Conservation (phyloP, 2,329 filamentous ascomycete genomes). For the Ophiostoma tasmaniense region DNA sequence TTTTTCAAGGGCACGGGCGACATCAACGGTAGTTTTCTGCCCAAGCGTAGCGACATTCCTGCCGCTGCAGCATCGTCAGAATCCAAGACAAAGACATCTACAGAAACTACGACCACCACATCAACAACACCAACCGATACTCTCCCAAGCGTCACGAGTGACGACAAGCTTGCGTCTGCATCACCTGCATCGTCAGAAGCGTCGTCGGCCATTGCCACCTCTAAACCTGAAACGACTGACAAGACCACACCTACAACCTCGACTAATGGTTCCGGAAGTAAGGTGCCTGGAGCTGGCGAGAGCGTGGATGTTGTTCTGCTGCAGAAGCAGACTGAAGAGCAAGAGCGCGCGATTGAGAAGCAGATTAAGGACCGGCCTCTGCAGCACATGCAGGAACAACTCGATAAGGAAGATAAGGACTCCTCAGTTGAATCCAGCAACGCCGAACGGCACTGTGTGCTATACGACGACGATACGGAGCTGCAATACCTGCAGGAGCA, state of each 20-base stretch:
- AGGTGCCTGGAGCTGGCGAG: conserved; percentile 53
- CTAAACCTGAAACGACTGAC: background rate
- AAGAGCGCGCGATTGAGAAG: conserved; percentile 78
- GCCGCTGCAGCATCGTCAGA: background rate
- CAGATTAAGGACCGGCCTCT: conserved; percentile 84
- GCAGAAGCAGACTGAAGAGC: conserved; percentile 70
- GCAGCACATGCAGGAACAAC: conserved; percentile 81
- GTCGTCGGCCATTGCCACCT: background rate
- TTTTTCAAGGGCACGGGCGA: conserved; percentile 98
- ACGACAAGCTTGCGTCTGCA: conserved; percentile 8
- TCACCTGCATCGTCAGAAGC: background rate
- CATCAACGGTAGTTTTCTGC: conserved; percentile 95
- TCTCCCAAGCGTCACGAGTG: background rate
- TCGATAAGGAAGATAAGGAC: conserved; percentile 75
- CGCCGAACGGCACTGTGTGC: conserved; percentile 57
- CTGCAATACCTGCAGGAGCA: conserved; percentile 68
- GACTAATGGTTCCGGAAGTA: conserved; percentile 9
- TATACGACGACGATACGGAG: conserved; percentile 83
- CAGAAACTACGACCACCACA: background rate
- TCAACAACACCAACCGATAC: background rate
- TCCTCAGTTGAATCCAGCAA: conserved; percentile 11
- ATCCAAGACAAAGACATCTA: background rate
- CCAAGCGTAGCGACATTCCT: conserved; percentile 58
- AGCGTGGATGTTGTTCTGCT: conserved; percentile 58
- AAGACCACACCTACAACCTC: conserved; percentile 9